phyloP scores from a whole-genome alignment of 2,329 filamentous ascomycete species.

The Pseudopyricularia cyperi region DNA sequence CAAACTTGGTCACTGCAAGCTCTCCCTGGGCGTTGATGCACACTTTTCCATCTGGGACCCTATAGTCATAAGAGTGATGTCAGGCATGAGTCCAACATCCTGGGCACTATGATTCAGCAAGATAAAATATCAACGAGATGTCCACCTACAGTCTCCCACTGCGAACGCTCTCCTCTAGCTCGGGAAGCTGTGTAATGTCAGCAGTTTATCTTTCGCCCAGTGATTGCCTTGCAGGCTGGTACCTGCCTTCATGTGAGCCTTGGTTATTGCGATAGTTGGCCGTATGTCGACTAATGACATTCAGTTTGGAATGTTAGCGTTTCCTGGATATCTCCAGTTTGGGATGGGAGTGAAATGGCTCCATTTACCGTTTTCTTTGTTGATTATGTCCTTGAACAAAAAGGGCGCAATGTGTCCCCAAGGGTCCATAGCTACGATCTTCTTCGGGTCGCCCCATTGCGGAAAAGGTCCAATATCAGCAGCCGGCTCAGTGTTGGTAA shows the following conservation, averaged over 20 bases:
- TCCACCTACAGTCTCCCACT: constrained; percentile 53
- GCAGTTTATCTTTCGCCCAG: background rate
- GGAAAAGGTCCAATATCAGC: constrained; percentile 78
- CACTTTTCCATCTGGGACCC: constrained; percentile 70
- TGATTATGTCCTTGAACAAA: constrained; percentile 68
- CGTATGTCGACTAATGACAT: constrained; percentile 55
- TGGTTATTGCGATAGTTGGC: constrained; percentile 83
- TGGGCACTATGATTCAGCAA: background rate
- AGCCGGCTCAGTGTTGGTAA: constrained; percentile 76
- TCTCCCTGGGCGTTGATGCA: constrained; percentile 79
- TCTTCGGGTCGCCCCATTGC: constrained; percentile 78
- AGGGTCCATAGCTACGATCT: constrained; percentile 97
- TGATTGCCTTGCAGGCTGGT: background rate
- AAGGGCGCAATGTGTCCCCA: constrained; percentile 78
- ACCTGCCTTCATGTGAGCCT: constrained; percentile 73
- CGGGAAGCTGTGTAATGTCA: constrained; percentile 49
- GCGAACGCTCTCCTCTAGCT: constrained; percentile 79
- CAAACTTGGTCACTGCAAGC: constrained; percentile 88
- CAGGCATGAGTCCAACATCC: background rate
- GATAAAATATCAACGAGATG: constrained; percentile 10
- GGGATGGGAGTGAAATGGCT: constrained; percentile 6
- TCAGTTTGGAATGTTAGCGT: constrained; percentile 4
- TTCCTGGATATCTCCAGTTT: background rate
- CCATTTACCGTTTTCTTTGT: constrained; percentile 58
- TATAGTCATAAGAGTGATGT: constrained; percentile 10